Conservation (phyloP, 148 eudicot genomes). For the Tetragonia tetragonoides region DNA sequence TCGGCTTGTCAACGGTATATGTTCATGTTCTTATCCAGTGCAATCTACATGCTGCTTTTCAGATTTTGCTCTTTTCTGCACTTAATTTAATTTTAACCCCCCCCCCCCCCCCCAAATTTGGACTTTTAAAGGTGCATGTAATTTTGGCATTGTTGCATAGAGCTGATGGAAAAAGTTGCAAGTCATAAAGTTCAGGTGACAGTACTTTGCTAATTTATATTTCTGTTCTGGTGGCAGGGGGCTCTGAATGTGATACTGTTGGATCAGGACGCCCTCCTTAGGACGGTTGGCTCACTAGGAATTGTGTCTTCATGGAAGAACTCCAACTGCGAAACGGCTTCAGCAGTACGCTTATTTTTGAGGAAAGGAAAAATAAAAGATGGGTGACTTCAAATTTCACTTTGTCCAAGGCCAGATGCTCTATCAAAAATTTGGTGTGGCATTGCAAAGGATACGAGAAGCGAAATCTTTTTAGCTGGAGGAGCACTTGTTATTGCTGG, state of each 20-base stretch:
- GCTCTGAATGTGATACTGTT: conserved; percentile 17
- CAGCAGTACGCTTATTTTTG: not conserved
- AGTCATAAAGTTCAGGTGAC: conserved; percentile 3
- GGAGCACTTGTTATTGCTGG: conserved; percentile 24
- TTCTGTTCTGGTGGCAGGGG: conserved; percentile 11
- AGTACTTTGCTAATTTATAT: conserved; percentile 6
- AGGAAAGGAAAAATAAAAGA: not conserved
- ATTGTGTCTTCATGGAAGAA: not conserved
- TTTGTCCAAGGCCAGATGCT: not conserved
- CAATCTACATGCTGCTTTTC: not conserved
- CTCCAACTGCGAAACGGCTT: not conserved
- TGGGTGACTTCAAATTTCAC: not conserved
- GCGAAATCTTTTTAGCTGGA: conserved; percentile 28
- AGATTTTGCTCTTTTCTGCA: not conserved
- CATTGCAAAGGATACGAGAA: conserved; percentile 2
- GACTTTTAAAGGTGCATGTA: not conserved
- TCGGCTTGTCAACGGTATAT: not conserved
- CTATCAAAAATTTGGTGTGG: not conserved
- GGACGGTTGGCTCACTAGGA: not conserved
- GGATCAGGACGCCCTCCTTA: conserved; percentile 26
- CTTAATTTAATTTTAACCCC: too few species aligned
- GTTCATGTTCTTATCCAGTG: not conserved
- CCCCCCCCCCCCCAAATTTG: not conserved
- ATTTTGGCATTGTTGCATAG: not conserved
- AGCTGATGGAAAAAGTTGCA: not conserved